These are phyloP conservation scores for Blastobotrys aristatus DNA, from an alignment of 1,139 yeast genomes.

Conservation along the genomic window DNA sequence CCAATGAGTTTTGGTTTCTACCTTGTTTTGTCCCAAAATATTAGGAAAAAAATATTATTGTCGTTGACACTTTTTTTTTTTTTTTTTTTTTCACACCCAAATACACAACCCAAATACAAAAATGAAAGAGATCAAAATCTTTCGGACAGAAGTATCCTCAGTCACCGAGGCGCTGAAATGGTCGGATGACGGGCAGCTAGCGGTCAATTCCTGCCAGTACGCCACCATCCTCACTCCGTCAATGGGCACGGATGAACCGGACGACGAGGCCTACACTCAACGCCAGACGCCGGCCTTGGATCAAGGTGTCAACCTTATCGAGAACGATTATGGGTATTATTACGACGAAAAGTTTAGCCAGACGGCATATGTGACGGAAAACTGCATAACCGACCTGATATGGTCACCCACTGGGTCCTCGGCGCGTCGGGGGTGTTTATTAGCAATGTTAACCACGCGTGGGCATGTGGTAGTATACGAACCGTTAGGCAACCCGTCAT, in stretches of 20 bases:
- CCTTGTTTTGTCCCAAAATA: too few species aligned
- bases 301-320: neutral
- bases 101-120: neutral
- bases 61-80: neutral
- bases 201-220: conserved; percentile 18
- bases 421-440: conserved; percentile 16
- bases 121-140: conserved; percentile 20
- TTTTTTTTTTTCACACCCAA: neutral
- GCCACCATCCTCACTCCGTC: conserved; percentile 14
- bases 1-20: too few species aligned
- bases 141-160: conserved; percentile 19
- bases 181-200: conserved; percentile 27
- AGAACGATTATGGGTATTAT: neutral
- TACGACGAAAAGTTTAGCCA: conserved; percentile 19
- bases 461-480: conserved; percentile 22
- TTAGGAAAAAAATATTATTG: too few species aligned
- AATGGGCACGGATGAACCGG: conserved; percentile 5
- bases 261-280: conserved; percentile 18
- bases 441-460: conserved; percentile 20
- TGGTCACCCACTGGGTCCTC: conserved; percentile 27
- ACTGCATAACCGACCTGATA: conserved; percentile 19
- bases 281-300: conserved; percentile 6
- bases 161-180: conserved; percentile 22
- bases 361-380: conserved; percentile 19
- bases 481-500: conserved; percentile 19